A percentile compares a stretch with the other conserved stretches of the same genome.
Evolutionary conservation across 257 asterid genomes (phyloP).

Genomic region (Catharanthus roseus): DNA sequence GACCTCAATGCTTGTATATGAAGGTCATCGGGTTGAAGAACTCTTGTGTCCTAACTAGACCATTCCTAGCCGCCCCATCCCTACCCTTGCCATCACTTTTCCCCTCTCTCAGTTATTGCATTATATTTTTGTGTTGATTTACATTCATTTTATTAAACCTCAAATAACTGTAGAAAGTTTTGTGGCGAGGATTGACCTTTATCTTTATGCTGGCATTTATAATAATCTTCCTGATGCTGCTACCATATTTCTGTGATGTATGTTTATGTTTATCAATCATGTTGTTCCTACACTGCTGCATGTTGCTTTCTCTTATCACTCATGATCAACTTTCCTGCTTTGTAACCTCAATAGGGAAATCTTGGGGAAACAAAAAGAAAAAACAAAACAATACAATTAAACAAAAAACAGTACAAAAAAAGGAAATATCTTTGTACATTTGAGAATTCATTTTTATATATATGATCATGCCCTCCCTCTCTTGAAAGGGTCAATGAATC

Average conservation of each 20-base stretch:
- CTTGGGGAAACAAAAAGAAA: not conserved
- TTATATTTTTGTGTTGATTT: not conserved
- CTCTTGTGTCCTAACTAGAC: not conserved
- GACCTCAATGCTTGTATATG: not conserved
- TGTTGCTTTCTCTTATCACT: no score
- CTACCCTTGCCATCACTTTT: no score
- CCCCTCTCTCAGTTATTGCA: not conserved
- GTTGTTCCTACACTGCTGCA: no score
- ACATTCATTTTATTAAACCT: not conserved
- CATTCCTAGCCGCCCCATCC: no score
- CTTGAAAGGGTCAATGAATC: not conserved
- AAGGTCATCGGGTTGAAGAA: not conserved
- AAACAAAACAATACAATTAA: no score
- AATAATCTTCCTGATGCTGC: not conserved
- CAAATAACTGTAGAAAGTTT: not conserved
- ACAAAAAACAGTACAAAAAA: no score
- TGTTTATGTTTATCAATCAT: no score
- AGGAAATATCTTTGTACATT: conserved; percentile 7
- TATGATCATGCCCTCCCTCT: not conserved
- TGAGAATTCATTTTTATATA: conserved; percentile 1
- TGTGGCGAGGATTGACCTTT: not conserved
- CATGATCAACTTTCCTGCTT: no score
- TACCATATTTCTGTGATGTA: no score
- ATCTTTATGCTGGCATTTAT: not conserved
- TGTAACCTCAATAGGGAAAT: no score